Evolutionary conservation across 108 stramenopile genomes (phyloP).

Genomic region (Aurantiochytrium sp.): DNA sequence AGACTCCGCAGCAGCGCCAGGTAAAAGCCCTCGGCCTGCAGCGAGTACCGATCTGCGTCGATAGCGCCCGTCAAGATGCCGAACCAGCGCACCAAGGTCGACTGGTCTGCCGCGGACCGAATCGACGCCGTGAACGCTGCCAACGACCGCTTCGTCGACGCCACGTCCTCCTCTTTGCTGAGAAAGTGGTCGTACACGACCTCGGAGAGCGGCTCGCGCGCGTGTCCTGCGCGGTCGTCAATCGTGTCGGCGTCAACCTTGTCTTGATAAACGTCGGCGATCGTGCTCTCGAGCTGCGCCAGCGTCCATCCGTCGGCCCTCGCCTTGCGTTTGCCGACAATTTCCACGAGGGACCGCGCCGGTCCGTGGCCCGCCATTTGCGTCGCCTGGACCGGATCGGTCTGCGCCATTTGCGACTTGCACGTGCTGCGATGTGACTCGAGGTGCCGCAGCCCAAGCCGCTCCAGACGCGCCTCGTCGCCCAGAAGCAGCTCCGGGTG

Average conservation of each 20-base stretch:
- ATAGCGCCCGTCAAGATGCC: not conserved
- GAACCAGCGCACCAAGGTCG: not conserved
- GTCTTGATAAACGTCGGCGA: not conserved
- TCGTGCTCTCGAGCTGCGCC: not conserved
- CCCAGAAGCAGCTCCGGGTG: not conserved
- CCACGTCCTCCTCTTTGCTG: not conserved
- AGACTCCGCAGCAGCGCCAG: not conserved
- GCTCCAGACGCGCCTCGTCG: not conserved
- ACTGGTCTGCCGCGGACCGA: not conserved
- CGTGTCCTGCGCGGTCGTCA: not conserved
- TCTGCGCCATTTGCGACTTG: not conserved
- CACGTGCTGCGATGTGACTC: not conserved
- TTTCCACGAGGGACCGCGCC: not conserved
- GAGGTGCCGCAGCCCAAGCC: not conserved
- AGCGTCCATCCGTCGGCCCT: not conserved
- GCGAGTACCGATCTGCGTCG: not conserved
- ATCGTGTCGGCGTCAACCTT: constrained; percentile 8
- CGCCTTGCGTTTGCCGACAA: not conserved
- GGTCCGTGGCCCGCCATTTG: not conserved
- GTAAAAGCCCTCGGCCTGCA: not conserved
- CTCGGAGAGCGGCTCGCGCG: not conserved
- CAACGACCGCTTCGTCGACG: not conserved
- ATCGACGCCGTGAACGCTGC: not conserved
- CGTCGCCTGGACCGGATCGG: not conserved
- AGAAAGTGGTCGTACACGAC: constrained; percentile 23